Evolutionary conservation across 257 asterid species (phyloP), one percentile per base, ranked within the genome.

Genomic region (Thymus quinquecostatus): DNA sequence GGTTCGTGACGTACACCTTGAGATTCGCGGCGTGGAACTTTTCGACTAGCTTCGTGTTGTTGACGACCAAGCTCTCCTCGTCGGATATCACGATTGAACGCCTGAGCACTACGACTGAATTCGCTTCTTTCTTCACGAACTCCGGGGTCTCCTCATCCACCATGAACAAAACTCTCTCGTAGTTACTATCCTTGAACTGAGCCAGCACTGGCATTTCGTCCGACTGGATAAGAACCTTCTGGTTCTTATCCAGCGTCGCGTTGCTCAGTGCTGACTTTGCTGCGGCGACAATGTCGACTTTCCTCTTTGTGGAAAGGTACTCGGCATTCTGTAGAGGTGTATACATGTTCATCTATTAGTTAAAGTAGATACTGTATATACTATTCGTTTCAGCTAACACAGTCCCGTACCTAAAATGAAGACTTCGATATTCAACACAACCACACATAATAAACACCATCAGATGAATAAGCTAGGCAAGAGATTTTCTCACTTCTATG

Each of bases 101-200:
- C 67, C 95, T 79, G 77, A 78, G 86, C 34, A 90, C 85, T 57
- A 58, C 72, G 40, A 92, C 82, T 13, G 96, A 90, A 50, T 92
- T 92, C 1, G 98, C 96, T 1, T 86, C 82, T 69, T 86, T 87
- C 85, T 86, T 92, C 55, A 92, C 81, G 21, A 74, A 90, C 92
- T 14, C 74, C 30, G 0, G 57, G 29, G 0, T 5, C 14, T 8
- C 6, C 85, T 64, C 3, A 1, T 41, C 44, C 70, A 41, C 1
- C 57, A 91, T 71, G 66, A 71, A 41, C 5, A 87, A 27, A 44
- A 92, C 96, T 77, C 87, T 85, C 54, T 84, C 79, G 77, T 89
- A 88, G 54, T 27, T 41, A 5, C 6, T 27, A 0, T 2, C 7
- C 75, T 81, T 86, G 80, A 89, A 90, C 75, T 82, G 81, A 2